These are phyloP conservation scores for Hypericum perforatum DNA, from an alignment of 345 rosid genomes.

Conservation along the genomic window DNA sequence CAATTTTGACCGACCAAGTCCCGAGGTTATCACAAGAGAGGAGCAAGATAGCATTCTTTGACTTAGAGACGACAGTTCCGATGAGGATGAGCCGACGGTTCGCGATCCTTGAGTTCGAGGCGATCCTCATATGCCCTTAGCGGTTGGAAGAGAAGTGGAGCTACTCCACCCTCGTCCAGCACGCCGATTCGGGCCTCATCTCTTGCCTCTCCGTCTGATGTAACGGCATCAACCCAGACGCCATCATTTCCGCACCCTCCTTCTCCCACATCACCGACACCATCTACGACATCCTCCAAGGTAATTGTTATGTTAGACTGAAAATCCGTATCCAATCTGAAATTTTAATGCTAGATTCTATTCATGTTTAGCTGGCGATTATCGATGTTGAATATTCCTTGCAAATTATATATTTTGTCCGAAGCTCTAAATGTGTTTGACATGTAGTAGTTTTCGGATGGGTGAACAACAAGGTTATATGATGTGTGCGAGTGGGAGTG, in stretches of 20 bases:
- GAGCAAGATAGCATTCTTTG: constrained; percentile 81
- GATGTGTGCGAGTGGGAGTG: no score
- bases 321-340: no score
- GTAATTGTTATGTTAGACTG: constrained; percentile 12
- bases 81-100: constrained; percentile 42
- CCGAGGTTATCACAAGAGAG: no score
- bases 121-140: constrained; percentile 74
- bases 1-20: no score
- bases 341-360: neutral
- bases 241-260: constrained; percentile 47
- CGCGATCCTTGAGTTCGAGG: constrained; percentile 73
- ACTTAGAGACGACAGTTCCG: constrained; percentile 78
- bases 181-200: constrained; percentile 49
- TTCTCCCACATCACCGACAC: no score
- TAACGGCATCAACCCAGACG: constrained; percentile 56
- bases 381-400: no score
- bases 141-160: constrained; percentile 66
- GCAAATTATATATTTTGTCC: no score
- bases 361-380: no score
- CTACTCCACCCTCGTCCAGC: constrained; percentile 70
- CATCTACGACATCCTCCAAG: constrained; percentile 70
- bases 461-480: no score
- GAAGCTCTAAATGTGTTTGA: no score
- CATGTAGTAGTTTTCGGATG: no score
- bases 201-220: constrained; percentile 44